Evolutionary conservation across 352 stramenopile species (phyloP), one percentile per base, ranked within the genome.

Genomic region (Phytophthora crassamura): DNA sequence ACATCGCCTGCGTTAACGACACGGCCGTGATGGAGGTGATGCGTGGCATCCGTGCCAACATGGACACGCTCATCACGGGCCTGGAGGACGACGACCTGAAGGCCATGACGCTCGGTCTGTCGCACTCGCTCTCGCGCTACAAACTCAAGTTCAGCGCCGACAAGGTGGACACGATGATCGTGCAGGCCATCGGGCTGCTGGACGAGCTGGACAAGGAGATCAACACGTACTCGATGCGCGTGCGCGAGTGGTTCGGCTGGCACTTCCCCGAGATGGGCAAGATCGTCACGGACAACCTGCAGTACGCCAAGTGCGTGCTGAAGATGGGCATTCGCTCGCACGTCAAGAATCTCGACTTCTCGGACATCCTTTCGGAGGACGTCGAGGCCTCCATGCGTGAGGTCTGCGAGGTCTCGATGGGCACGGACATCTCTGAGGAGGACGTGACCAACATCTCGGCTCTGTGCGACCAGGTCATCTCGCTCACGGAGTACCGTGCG

Each of bases 191-290:
- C 51, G 97, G 97, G 11, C 82, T 99, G 45, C 82, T 99, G 12
- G 98, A 99, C 84, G 97, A 99, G 77, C 87, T 99, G 14, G 98
- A 99, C 89, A 99, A 99, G 90, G 98, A 99, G 83, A 99, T 99
- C 81, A 99, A 99, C 86, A 99, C 97, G 60, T 99, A 99, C 86
- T 98, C 98, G 43, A 99, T 99, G 98, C 86, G 98, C 64, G 97
- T 99, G 46, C 97, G 98, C 57, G 98, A 99, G 86, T 99, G 98
- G 98, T 99, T 98, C 70, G 95, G 96, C 64, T 99, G 96, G 95
- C 96, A 99, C 78, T 96, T 98, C 59, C 93, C 91, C 14, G 97
- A 99, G 71, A 97, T 99, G 81, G 94, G 95, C 75, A 99, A 98
- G 78, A 97, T 99, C 42, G 87, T 99, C 33, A 97, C 91, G 39